Conservation (phyloP, 495 filamentous ascomycete genomes). For the Tirmania nivea region DNA sequence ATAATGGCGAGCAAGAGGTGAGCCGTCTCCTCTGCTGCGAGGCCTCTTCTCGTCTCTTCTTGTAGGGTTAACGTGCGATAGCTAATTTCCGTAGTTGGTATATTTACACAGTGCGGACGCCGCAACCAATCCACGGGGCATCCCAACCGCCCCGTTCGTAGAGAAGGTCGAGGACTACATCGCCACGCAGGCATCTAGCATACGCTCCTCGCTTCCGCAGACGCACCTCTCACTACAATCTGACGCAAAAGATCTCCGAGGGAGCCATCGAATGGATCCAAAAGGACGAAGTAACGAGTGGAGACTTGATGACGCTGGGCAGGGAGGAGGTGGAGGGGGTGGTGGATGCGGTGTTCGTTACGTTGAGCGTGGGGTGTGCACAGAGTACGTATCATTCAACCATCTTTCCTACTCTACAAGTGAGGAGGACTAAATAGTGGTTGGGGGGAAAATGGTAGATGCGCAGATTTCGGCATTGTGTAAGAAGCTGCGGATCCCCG, state of each 20-base stretch:
- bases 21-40: no score
- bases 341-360: constrained; percentile 87
- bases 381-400: no score
- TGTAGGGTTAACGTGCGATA: not conserved
- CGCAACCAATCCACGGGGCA: constrained; percentile 73
- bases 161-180: constrained; percentile 95
- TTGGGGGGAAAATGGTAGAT: no score
- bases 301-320: constrained; percentile 53
- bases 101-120: constrained; percentile 23
- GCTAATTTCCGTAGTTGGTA: constrained; percentile 12
- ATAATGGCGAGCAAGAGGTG: no score
- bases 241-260: constrained; percentile 50
- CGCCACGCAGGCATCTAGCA: constrained; percentile 57
- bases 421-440: no score
- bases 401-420: no score
- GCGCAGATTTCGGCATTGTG: constrained; percentile 54
- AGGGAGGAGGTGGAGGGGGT: constrained; percentile 55
- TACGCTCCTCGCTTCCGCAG: constrained; percentile 56
- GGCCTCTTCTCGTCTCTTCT: no score
- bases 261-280: constrained; percentile 50
- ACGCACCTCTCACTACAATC: constrained; percentile 45
- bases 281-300: not conserved
- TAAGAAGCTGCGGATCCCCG: constrained; percentile 56
- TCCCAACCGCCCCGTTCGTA: constrained; percentile 85
- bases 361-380: constrained; percentile 13